Conservation (phyloP, 139 green algal genomes). For the Auxenochlorella pyrenoidosa region DNA sequence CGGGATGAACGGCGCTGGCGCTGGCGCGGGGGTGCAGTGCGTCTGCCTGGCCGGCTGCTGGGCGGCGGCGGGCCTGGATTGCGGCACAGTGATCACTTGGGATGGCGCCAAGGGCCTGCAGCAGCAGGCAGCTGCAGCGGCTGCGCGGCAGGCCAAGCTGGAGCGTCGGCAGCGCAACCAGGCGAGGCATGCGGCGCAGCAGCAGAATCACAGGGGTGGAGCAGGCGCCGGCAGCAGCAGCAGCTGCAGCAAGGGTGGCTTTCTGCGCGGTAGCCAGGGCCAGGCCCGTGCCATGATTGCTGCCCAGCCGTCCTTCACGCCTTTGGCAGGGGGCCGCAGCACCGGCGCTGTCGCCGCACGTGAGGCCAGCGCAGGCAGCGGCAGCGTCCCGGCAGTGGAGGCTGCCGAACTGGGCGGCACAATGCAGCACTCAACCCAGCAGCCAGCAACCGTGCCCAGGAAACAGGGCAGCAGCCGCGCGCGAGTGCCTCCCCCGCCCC, state of each 20-base stretch:
- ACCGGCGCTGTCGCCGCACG: too few species aligned
- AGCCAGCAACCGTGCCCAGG: neutral
- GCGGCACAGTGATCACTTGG: neutral
- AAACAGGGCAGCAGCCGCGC: neutral
- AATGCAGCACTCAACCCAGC: neutral
- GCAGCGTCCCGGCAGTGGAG: neutral
- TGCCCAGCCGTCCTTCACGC: too few species aligned
- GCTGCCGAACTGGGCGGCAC: neutral
- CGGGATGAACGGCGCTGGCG: neutral
- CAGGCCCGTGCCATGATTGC: too few species aligned
- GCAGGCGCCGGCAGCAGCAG: too few species aligned
- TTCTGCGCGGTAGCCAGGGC: too few species aligned
- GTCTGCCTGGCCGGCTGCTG: neutral
- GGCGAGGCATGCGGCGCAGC: neutral
- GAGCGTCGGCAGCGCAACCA: constrained; percentile 12
- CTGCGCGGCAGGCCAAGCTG: neutral
- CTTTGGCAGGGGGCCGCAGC: too few species aligned
- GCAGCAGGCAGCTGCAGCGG: constrained; percentile 4
- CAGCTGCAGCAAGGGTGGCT: neutral
- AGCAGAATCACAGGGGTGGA: too few species aligned
- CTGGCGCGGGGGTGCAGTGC: neutral
- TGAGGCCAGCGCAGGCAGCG: neutral
- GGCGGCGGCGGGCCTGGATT: neutral
- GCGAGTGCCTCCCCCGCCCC: neutral
- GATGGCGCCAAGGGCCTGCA: constrained; percentile 4